Conservation (phyloP, 1,284 basidiomycete genomes). For the Ceratobasidium sp. region DNA sequence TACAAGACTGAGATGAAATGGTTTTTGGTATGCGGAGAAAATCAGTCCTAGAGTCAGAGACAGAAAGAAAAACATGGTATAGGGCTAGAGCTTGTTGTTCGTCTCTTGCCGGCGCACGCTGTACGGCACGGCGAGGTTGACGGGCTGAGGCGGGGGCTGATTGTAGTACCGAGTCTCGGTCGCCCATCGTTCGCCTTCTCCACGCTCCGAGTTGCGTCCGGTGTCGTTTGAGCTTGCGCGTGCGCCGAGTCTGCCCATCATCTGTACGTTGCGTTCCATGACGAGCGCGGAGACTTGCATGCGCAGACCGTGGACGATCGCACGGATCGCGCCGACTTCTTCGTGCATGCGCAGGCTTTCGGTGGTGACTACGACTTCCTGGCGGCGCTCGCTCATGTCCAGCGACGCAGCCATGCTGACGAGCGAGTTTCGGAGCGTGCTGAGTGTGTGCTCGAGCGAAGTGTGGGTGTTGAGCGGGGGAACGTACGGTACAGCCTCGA, state of each 20-base stretch:
- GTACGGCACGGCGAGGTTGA: constrained; percentile 44
- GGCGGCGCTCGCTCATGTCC: constrained; percentile 70
- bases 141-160: constrained; percentile 45
- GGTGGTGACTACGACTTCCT: constrained; percentile 73
- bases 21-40: background rate
- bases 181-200: constrained; percentile 40
- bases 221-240: constrained; percentile 11
- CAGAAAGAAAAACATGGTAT: background rate
- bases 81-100: constrained; percentile 45
- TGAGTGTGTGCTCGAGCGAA: constrained; percentile 69
- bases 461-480: constrained; percentile 69
- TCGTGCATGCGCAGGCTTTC: constrained; percentile 78
- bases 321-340: constrained; percentile 77
- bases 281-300: constrained; percentile 76
- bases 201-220: background rate
- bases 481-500: constrained; percentile 52
- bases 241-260: constrained; percentile 56
- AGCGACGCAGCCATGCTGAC: constrained; percentile 67
- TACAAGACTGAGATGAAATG: constrained; percentile 8
- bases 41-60: background rate
- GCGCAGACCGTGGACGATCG: constrained; percentile 77
- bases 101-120: constrained; percentile 44
- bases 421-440: constrained; percentile 68
- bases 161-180: constrained; percentile 46
- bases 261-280: constrained; percentile 71